These are phyloP conservation scores for Pseudopediastrum boryanum DNA, from an alignment of 139 green algal species.

Conservation along the genomic window DNA sequence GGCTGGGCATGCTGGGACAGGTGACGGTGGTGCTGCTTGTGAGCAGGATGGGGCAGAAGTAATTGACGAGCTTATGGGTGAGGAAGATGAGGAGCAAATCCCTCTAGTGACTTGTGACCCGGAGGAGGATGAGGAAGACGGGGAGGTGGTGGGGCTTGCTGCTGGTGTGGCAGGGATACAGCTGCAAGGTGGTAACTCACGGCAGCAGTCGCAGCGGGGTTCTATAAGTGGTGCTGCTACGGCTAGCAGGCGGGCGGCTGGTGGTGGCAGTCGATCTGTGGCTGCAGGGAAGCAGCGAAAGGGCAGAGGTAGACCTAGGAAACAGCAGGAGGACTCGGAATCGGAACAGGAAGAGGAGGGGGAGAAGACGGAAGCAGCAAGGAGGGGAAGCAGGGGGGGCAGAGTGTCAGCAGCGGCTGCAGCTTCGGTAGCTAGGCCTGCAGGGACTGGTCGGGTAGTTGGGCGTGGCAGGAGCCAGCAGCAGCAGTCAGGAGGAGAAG, in stretches of 20 bases:
- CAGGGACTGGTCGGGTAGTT: neutral
- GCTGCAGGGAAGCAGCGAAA: too few species aligned
- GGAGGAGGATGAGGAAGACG: neutral
- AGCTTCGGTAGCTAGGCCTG: neutral
- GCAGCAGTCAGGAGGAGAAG: neutral
- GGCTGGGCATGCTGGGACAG: neutral
- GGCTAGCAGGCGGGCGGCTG: too few species aligned
- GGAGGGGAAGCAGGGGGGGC: neutral
- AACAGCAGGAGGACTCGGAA: too few species aligned
- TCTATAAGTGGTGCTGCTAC: too few species aligned
- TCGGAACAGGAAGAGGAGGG: too few species aligned
- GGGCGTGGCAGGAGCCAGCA: neutral
- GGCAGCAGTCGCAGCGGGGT: too few species aligned
- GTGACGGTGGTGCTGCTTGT: neutral
- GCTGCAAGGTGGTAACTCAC: too few species aligned
- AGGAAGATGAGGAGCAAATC: constrained; percentile 2
- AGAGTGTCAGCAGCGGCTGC: neutral
- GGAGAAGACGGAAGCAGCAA: neutral
- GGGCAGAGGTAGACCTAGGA: too few species aligned
- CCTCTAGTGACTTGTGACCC: neutral
- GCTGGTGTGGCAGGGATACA: neutral
- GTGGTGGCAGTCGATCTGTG: too few species aligned
- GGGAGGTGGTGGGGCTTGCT: constrained; percentile 5
- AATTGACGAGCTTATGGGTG: neutral
- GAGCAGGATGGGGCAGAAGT: constrained; percentile 3